Evolutionary conservation across 2,329 filamentous ascomycete species (phyloP).

Genomic region (Epichloe baconii): DNA sequence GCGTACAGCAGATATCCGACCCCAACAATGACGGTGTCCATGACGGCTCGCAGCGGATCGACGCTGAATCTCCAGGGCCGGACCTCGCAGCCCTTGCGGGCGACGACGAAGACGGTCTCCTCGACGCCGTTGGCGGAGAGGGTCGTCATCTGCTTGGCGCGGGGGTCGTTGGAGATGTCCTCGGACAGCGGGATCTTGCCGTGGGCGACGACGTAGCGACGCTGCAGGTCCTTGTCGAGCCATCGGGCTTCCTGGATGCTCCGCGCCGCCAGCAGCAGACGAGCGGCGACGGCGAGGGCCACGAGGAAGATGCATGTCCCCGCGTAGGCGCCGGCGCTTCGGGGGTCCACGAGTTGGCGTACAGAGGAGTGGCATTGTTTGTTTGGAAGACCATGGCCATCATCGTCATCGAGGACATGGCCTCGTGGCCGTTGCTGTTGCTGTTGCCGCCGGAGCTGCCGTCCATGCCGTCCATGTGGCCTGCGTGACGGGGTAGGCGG

Average conservation of each 20-base stretch:
- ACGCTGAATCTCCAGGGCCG: constrained; percentile 72
- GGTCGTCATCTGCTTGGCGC: constrained; percentile 46
- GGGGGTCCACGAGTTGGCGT: constrained; percentile 62
- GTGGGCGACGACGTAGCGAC: constrained; percentile 64
- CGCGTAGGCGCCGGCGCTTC: constrained; percentile 56
- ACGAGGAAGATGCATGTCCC: constrained; percentile 89
- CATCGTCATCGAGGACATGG: too few relatives aligned
- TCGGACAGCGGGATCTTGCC: constrained; percentile 48
- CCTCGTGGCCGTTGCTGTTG: constrained; percentile 1
- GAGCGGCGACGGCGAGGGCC: constrained; percentile 55
- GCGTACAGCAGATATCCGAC: constrained; percentile 77
- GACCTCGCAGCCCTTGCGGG: constrained; percentile 35
- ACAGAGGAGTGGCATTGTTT: constrained; percentile 35
- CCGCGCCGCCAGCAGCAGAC: constrained; percentile 60
- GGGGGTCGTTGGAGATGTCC: constrained; percentile 42
- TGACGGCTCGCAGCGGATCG: constrained; percentile 57
- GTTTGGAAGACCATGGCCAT: constrained; percentile 51
- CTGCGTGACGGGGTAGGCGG: constrained; percentile 11
- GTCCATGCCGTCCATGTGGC: constrained; percentile 11
- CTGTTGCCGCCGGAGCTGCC: constrained; percentile 4
- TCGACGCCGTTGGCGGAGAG: constrained; percentile 68
- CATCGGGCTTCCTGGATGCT: constrained; percentile 49
- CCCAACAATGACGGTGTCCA: constrained; percentile 61
- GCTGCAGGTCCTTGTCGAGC: constrained; percentile 56
- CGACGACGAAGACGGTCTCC: constrained; percentile 65